phyloP scores from a whole-genome alignment of 495 filamentous ascomycete species.

The Annulohypoxylon nitens region DNA sequence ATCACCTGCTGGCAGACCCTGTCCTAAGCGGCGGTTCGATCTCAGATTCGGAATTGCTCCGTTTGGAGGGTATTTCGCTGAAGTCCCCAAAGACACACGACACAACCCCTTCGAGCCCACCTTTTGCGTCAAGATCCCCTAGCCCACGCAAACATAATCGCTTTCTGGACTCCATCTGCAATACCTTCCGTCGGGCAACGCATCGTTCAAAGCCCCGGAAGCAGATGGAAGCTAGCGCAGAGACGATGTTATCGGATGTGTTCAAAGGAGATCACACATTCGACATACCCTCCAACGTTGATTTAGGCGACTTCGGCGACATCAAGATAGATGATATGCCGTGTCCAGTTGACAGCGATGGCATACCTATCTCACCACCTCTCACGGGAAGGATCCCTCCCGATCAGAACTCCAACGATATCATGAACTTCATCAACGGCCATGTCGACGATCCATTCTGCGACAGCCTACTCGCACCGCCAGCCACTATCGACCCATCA shows the following conservation, averaged over 20 bases:
- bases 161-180: slow-evolving; percentile 42
- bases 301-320: slow-evolving; percentile 36
- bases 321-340: slow-evolving; percentile 34
- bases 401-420: slow-evolving; percentile 28
- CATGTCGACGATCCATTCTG: slow-evolving; percentile 57
- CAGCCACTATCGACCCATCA: slow-evolving; percentile 31
- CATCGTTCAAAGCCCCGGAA: slow-evolving; percentile 44
- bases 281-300: slow-evolving; percentile 30
- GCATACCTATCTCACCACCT: slow-evolving; percentile 51
- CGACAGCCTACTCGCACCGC: slow-evolving; percentile 39
- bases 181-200: slow-evolving; percentile 41
- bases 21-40: slow-evolving; percentile 55
- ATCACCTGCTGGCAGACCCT: slow-evolving; percentile 39
- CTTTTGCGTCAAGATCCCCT: slow-evolving; percentile 17
- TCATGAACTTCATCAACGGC: slow-evolving; percentile 48
- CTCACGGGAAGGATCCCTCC: slow-evolving; percentile 52
- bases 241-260: slow-evolving; percentile 15
- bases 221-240: slow-evolving; percentile 1
- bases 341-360: slow-evolving; percentile 26
- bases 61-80: slow-evolving; percentile 61
- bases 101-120: slow-evolving; percentile 43
- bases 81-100: slow-evolving; percentile 52
- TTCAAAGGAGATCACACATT: slow-evolving; percentile 28
- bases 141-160: slow-evolving; percentile 47
- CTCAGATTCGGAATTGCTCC: slow-evolving; percentile 62